Base-by-base conservation (phyloP, 176 grass and related monocot species). In the Alloteropsis semialata region DNA sequence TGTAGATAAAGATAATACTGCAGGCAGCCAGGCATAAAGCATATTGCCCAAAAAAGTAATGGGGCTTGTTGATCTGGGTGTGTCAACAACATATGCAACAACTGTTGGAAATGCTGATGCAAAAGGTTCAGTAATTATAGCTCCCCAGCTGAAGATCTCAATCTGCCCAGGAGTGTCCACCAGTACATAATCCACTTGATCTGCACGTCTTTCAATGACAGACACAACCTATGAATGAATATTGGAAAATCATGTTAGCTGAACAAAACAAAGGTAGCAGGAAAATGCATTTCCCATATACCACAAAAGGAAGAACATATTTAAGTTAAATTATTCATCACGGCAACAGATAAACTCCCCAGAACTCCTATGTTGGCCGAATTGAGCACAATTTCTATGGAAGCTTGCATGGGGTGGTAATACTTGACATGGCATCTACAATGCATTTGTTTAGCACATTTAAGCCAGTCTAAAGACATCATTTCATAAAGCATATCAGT, bases 21-120 rank as follows among this genome's bases (percentile, higher is more conserved):
- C 93, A 98, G 28, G n/a, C n/a, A n/a, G n/a, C n/a, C n/a, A n/a
- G n/a, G 95, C 95, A 93, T 94, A 98, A 66, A 98, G 87, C 95
- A 98, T 98, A 82, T 95, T 98, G 74, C 92, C 95, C 95, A 98
- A 95, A 73, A 95, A 95, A 44, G 95, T 98, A 21, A 88, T 86
- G 49, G 95, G 95, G 75, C 66, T 98, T 15, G 92, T 81, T 53
- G 95, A 98, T 25, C 95, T 88, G 44, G 96, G 96, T 3, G 96
- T 99, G 76, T 99, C 96, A 53, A 93, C 57, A 48, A 99, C 93
- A 82, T 96, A 96, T 72, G 96, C 93, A 80, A 93, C 69, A 58
- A 99, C 87, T 17, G 93, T 96, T 41, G 93, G 96, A 92, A 99
- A 99, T 64, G 91, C 92, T 12, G 96, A 99, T 57, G 96, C 93